A percentile compares a stretch with the other conserved stretches of the same genome.
phyloP scores from a whole-genome alignment of 371 early-diverging fungal species.

The Paraphysoderma sedebokerense region DNA sequence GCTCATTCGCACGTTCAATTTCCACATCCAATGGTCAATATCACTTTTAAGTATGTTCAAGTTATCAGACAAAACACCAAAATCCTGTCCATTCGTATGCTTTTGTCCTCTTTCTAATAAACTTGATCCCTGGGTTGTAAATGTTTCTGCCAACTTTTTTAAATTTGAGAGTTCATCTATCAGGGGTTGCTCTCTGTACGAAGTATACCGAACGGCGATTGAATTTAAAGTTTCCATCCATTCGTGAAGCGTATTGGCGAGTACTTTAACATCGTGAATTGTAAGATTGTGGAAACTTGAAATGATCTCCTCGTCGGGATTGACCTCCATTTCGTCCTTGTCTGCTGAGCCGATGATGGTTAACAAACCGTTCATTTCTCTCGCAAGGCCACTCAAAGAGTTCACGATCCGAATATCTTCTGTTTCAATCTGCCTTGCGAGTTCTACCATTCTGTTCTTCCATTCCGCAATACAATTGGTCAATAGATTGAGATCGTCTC shows the following conservation, averaged over 20 bases:
- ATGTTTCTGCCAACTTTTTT: slow-evolving; percentile 15
- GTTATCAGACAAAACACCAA: slow-evolving; percentile 13
- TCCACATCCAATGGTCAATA: slow-evolving; percentile 24
- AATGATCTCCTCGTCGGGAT: slow-evolving; percentile 18
- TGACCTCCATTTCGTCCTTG: slow-evolving; percentile 13
- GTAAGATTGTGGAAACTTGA: slow-evolving; percentile 20
- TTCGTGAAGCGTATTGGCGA: slow-evolving; percentile 18
- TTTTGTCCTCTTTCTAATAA: slow-evolving; percentile 19
- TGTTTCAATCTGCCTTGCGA: too few relatives aligned
- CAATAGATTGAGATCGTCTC: too few relatives aligned
- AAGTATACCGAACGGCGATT: slow-evolving; percentile 23
- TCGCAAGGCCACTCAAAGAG: too few relatives aligned
- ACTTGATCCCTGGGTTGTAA: slow-evolving; percentile 18
- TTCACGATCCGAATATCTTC: too few relatives aligned
- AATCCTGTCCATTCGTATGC: slow-evolving; percentile 22
- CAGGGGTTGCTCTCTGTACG: slow-evolving; percentile 19
- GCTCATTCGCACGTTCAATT: slow-evolving; percentile 17
- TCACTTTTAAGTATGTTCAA: slow-evolving; percentile 11
- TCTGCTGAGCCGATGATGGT: too few relatives aligned
- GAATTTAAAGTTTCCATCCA: slow-evolving; percentile 20
- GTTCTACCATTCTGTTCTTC: too few relatives aligned
- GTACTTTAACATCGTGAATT: slow-evolving; percentile 20
- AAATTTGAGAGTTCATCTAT: slow-evolving; percentile 19
- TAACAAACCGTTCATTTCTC: too few relatives aligned
- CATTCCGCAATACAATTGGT: too few relatives aligned